These are phyloP conservation scores for Hagleromyces aurorensis DNA, from an alignment of 805 yeast genomes.

Conservation along the genomic window DNA sequence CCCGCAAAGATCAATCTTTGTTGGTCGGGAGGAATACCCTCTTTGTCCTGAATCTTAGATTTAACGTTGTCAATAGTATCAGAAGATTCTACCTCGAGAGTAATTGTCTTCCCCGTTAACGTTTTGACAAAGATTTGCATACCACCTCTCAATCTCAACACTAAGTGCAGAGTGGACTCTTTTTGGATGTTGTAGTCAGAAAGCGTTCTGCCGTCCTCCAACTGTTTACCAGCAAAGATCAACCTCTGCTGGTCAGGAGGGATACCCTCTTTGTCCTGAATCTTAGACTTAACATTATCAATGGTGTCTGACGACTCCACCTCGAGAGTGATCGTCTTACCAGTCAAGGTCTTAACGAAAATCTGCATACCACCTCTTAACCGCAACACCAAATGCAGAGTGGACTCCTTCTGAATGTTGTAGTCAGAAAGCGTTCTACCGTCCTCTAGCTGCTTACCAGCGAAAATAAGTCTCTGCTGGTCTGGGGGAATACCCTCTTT, in stretches of 20 bases:
- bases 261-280: constrained; percentile 62
- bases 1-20: constrained; percentile 94
- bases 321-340: constrained; percentile 90
- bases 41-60: constrained; percentile 93
- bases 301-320: constrained; percentile 92
- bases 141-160: constrained; percentile 61
- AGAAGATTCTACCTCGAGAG: constrained; percentile 81
- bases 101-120: constrained; percentile 83
- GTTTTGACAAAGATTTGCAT: constrained; percentile 92
- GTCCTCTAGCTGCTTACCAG: constrained; percentile 90
- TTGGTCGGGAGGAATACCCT: constrained; percentile 95
- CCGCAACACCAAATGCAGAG: constrained; percentile 72
- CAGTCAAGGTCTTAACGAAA: constrained; percentile 95
- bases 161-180: constrained; percentile 62
- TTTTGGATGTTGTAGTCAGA: constrained; percentile 66
- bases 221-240: constrained; percentile 61
- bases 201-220: constrained; percentile 63
- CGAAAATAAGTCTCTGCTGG: constrained; percentile 86
- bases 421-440: constrained; percentile 88
- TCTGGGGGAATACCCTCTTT: constrained; percentile 94
- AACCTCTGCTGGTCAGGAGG: constrained; percentile 65
- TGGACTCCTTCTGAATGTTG: constrained; percentile 89
- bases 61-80: constrained; percentile 94
- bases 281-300: constrained; percentile 78
- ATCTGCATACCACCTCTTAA: constrained; percentile 86